Evolutionary conservation across 2,329 filamentous ascomycete genomes (phyloP).

Genomic region (Colletotrichum tamarilloi): DNA sequence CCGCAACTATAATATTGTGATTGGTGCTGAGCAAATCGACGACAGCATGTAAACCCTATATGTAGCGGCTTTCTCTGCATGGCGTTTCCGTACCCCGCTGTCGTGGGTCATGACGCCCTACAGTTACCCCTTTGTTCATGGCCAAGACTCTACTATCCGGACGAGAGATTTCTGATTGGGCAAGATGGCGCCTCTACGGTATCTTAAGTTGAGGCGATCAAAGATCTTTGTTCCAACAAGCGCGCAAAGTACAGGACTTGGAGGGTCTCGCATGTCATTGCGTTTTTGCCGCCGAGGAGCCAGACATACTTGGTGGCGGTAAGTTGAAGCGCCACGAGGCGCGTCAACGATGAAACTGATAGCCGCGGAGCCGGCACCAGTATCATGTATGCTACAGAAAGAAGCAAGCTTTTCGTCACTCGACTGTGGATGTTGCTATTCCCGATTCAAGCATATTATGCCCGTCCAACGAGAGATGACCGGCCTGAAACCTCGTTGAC

Average conservation of each 20-base stretch:
- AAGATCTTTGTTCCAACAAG: not conserved
- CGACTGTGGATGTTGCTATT: not conserved
- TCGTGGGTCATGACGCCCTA: not conserved
- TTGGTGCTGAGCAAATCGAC: constrained; percentile 5
- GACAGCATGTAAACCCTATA: not conserved
- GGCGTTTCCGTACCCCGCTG: not conserved
- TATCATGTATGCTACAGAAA: not conserved
- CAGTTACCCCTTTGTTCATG: not conserved
- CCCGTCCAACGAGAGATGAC: not conserved
- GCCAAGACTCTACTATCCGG: not conserved
- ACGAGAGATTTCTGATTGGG: not conserved
- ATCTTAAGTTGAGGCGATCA: not conserved
- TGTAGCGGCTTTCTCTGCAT: not conserved
- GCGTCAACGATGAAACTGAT: not conserved
- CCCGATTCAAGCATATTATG: not conserved
- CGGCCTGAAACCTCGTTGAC: not conserved
- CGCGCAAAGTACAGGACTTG: not conserved
- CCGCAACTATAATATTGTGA: constrained; percentile 4
- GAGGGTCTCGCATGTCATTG: not conserved
- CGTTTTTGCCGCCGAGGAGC: not conserved
- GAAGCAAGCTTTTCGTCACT: not conserved
- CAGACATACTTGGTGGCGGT: not conserved
- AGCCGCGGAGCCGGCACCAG: not conserved
- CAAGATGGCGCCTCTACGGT: not conserved
- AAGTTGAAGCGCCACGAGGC: not conserved